Evolutionary conservation across 441 rosid species (phyloP), one percentile per base, ranked within the genome.

Genomic region (Erodium chrysanthum): DNA sequence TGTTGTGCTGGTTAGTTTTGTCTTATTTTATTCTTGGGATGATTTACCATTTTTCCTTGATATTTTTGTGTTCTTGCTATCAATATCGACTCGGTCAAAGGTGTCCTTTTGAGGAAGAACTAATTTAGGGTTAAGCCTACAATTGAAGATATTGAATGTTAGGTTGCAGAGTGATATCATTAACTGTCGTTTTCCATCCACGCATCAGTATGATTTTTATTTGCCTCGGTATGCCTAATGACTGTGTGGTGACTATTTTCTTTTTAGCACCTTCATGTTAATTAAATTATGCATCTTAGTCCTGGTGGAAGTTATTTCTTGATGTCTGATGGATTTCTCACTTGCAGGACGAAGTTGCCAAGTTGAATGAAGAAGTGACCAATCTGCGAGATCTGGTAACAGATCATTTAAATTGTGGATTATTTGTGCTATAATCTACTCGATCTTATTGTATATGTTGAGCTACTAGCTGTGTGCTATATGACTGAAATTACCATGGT

Each of bases 281-380:
- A 35, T 21, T 15, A n/a, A 7, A 4, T 56, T 50, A 12, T 50
- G 58, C 15, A 17, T 15, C 3, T 5, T 52, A 52, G 25, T 20
- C 9, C 33, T 33, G 1, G 14, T 22, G 17, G 33, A 22, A 59
- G 23, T 10, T 23, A 33, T 23, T 59, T 60, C 17, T 23, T 14
- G 21, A 1, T 12, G 7, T 60, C 27, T 63, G 66, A 10, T 63
- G 66, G 46, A 60, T 68, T 48, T n/a, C 73, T 66, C 48, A 67
- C 56, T 64, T 72, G 83, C 91, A 92, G 98, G 83, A 75, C 64
- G 89, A 92, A 80, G 73, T 90, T 75, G 77, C 86, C 71, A 79
- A 85, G 78, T 79, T 92, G 72, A 79, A 35, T 67, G 83, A 85
- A 66, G 87, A 92, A 78, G 78, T 82, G 70, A 54, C 5, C 23